Evolutionary conservation across 805 yeast species (phyloP).

Genomic region (Saturnispora silvae): DNA sequence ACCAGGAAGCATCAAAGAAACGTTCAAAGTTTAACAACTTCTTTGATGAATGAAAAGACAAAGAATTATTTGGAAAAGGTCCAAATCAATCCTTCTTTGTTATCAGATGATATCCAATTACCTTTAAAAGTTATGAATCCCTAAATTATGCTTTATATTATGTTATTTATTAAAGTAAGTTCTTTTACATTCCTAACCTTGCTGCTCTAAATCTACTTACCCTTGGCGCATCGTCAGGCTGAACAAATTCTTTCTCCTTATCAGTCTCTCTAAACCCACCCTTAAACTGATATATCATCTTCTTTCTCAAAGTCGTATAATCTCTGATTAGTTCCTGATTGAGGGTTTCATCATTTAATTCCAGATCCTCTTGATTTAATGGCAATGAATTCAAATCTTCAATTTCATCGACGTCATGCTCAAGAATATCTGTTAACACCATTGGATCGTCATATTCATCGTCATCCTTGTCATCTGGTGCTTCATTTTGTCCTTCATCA

Average conservation of each 20-base stretch:
- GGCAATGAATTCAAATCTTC: slow-evolving; percentile 14
- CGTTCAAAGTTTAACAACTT: background rate
- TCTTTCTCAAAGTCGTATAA: slow-evolving; percentile 46
- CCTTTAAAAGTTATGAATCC: too few relatives aligned
- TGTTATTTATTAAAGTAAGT: too few relatives aligned
- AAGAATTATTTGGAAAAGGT: slow-evolving; percentile 15
- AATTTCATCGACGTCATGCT: slow-evolving; percentile 27
- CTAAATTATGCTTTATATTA: too few relatives aligned
- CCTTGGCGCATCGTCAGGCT: slow-evolving; percentile 45
- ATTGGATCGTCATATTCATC: slow-evolving; percentile 32
- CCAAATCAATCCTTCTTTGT: slow-evolving; percentile 23
- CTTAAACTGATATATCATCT: slow-evolving; percentile 33
- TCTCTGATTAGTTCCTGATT: slow-evolving; percentile 41
- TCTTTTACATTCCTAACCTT: slow-evolving; percentile 19
- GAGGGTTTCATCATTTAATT: slow-evolving; percentile 27
- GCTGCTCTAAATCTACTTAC: slow-evolving; percentile 65
- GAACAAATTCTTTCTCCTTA: slow-evolving; percentile 50
- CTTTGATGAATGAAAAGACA: slow-evolving; percentile 13
- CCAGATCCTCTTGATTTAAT: slow-evolving; percentile 23
- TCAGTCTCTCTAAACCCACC: slow-evolving; percentile 39
- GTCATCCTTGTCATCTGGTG: slow-evolving; percentile 29
- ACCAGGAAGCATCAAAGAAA: slow-evolving; percentile 16
- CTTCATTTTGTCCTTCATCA: slow-evolving; percentile 19
- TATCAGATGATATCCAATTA: slow-evolving; percentile 14
- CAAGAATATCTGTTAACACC: slow-evolving; percentile 34